Evolutionary conservation across 208 protist genomes (phyloP), one percentile per base, ranked within the genome.

Genomic region (Trypanosomatidae sp.): DNA sequence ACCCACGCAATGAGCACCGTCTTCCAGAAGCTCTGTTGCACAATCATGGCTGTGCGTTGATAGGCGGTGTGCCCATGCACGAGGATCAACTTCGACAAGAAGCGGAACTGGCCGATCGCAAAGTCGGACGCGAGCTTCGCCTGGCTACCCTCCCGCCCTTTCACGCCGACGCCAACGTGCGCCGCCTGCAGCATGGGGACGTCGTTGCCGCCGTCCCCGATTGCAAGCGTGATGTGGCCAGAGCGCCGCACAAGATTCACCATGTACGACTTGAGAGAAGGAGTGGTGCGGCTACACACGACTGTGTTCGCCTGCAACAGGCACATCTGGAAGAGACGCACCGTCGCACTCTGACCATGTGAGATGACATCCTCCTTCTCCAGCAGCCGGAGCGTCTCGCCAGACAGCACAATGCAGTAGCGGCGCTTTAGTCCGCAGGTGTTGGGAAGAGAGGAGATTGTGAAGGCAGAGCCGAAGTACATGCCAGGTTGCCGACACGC

Each of bases 1-100:
- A 98, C 88, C 81, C 97, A 98, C 52, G 89, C 87, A 55, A 98
- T 84, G 30, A 97, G 81, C 25, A 98, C 88, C 53, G 93, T 97
- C 85, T 99, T 99, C 80, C 98, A 99, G 71, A 99, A 99, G 73
- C 89, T 98, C 80, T 99, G 99, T 73, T 98, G 94, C 28, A 98
- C 95, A 46, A 98, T 95, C 74, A 95, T 93, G 9, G 91, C 81
- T 5, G 91, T 97, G 28, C 98, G 88, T 28, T 91, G 75, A 73
- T 95, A 98, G 22, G 93, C 95, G 22, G 89, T 98, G 68, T 94
- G 87, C 25, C 98, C 98, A 68, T 99, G 98, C 68, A 98, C 91
- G 6, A 98, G 81, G 13, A 99, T 79, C 8, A 99, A 83, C 53
- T 86, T 81, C 50, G 87, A 85, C 8, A 99, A 82, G 56, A 92